Conservation (phyloP, 768 basidiomycete species). For the Podaxis mareebaensis region DNA sequence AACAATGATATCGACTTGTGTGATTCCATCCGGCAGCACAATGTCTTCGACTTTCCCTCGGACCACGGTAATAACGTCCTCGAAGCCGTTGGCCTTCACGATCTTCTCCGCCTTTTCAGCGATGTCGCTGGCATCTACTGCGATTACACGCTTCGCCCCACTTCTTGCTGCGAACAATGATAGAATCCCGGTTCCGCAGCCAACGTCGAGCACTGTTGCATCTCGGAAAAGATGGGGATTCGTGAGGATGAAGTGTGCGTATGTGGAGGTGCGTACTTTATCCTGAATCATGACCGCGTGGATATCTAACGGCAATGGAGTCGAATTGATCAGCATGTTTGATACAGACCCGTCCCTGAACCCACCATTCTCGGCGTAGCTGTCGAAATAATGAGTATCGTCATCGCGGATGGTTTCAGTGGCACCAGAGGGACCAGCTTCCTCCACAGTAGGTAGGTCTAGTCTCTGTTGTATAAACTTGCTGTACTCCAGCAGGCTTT, state of each 20-base stretch:
- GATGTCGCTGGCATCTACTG: slow-evolving; percentile 89
- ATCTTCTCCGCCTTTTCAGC: slow-evolving; percentile 77
- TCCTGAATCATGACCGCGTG: slow-evolving; percentile 98
- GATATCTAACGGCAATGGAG: slow-evolving; percentile 57
- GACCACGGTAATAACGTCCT: slow-evolving; percentile 80
- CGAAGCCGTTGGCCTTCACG: slow-evolving; percentile 72
- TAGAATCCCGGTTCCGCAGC: slow-evolving; percentile 93
- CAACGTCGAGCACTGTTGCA: slow-evolving; percentile 90
- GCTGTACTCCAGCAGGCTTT: slow-evolving; percentile 65
- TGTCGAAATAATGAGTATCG: slow-evolving; percentile 92
- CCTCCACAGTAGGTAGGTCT: slow-evolving; percentile 43
- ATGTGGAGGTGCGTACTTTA: slow-evolving; percentile 89
- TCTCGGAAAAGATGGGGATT: slow-evolving; percentile 81
- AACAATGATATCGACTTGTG: slow-evolving; percentile 89
- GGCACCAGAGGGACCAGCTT: slow-evolving; percentile 33
- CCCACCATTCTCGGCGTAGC: slow-evolving; percentile 85
- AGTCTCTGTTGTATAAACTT: slow-evolving; percentile 55
- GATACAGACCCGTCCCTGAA: slow-evolving; percentile 9
- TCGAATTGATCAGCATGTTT: background rate
- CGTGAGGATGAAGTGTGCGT: slow-evolving; percentile 86
- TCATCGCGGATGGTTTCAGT: slow-evolving; percentile 62
- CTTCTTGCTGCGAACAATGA: slow-evolving; percentile 88
- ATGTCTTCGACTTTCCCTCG: slow-evolving; percentile 92
- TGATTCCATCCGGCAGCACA: slow-evolving; percentile 64
- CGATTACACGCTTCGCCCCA: slow-evolving; percentile 88